These are phyloP conservation scores for Wilcoxina mikolae DNA, from an alignment of 495 filamentous ascomycete species.

Conservation along the genomic window DNA sequence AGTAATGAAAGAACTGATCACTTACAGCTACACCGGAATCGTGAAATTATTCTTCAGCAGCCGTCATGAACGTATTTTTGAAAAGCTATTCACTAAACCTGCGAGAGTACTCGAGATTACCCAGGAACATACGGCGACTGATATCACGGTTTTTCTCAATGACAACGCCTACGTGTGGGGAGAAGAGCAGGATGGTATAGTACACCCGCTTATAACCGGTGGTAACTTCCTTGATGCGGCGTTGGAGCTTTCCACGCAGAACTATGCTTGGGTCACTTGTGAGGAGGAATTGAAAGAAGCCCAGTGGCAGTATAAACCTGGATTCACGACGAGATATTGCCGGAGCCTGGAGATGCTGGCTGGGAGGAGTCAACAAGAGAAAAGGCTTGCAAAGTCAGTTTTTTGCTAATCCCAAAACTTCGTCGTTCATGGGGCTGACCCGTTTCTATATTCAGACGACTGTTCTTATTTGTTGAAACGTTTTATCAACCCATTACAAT, in stretches of 20 bases:
- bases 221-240: conserved; percentile 29
- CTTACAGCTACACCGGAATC: conserved; percentile 14
- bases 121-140: conserved; percentile 19
- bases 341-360: conserved; percentile 21
- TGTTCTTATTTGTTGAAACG: conserved; percentile 21
- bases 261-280: conserved; percentile 12
- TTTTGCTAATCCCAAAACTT: not conserved
- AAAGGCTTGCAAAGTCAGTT: conserved; percentile 18
- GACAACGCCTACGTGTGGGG: not conserved
- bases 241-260: conserved; percentile 20
- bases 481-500: conserved; percentile 20
- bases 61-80: conserved; percentile 23
- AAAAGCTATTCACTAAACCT: conserved; percentile 9
- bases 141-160: not conserved
- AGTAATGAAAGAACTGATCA: conserved; percentile 9
- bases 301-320: conserved; percentile 21
- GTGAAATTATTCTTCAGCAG: conserved; percentile 31
- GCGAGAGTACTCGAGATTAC: conserved; percentile 16
- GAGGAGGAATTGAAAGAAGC: conserved; percentile 23
- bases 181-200: conserved; percentile 3
- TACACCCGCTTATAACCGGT: conserved; percentile 17
- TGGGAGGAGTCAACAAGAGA: conserved; percentile 11
- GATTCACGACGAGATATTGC: conserved; percentile 23
- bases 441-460: conserved; percentile 7
- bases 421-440: not conserved